A percentile compares a stretch with the other conserved stretches of the same genome.
phyloP scores from a whole-genome alignment of 306 rosid genomes.

The Vachellia collinsii region DNA sequence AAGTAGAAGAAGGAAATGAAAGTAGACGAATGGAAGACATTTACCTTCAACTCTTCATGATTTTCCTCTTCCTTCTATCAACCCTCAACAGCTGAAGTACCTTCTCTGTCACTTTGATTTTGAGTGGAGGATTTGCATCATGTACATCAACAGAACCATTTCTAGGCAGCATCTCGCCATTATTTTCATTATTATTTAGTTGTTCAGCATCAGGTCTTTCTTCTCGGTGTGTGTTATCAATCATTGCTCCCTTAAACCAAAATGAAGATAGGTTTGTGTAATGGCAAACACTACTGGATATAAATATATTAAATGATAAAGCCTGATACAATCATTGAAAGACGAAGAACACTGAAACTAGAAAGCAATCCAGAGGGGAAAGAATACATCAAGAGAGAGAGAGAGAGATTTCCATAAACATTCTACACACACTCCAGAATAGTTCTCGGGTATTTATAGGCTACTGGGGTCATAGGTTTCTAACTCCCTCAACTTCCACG shows the following conservation, averaged over 20 bases:
- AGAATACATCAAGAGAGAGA: too few relatives aligned
- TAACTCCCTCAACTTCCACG: too few relatives aligned
- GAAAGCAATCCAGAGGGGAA: too few relatives aligned
- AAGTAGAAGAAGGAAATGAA: neutral
- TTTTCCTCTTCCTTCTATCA: slow-evolving; percentile 41
- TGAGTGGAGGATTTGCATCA: slow-evolving; percentile 31
- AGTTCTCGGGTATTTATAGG: too few relatives aligned
- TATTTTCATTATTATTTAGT: slow-evolving; percentile 38
- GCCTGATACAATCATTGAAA: too few relatives aligned
- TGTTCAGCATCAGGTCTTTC: slow-evolving; percentile 50
- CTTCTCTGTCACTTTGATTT: slow-evolving; percentile 28
- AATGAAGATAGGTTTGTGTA: slow-evolving; percentile 43
- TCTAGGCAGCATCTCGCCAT: slow-evolving; percentile 46
- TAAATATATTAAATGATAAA: too few relatives aligned
- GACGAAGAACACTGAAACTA: too few relatives aligned
- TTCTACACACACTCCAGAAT: too few relatives aligned
- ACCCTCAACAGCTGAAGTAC: slow-evolving; percentile 37
- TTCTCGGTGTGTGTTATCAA: slow-evolving; percentile 49
- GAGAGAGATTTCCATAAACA: too few relatives aligned
- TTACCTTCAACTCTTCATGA: slow-evolving; percentile 52
- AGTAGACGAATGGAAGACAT: slow-evolving; percentile 28
- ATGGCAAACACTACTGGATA: too few relatives aligned
- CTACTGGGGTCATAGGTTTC: too few relatives aligned
- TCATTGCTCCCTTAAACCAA: slow-evolving; percentile 61
- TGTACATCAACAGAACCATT: slow-evolving; percentile 42